Percentiles rank a stretch among this genome's conserved stretches.
phyloP scores from a whole-genome alignment of 1,284 basidiomycete species.

The Moniliella sp. region DNA sequence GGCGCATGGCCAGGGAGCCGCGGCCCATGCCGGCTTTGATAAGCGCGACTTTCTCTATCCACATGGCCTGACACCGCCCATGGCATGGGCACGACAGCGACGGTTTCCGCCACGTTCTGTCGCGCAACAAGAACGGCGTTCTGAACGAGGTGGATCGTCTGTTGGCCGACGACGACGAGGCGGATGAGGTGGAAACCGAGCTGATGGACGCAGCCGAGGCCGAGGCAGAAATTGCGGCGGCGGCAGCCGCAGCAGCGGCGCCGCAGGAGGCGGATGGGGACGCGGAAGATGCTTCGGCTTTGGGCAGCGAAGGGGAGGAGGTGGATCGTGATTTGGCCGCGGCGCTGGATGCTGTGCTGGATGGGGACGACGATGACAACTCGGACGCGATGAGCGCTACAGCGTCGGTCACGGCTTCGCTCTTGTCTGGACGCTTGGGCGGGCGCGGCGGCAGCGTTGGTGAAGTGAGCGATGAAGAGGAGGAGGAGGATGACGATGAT shows the following conservation, averaged over 20 bases:
- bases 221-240: constrained; percentile 28
- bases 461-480: constrained; percentile 7
- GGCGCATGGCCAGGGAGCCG: no score
- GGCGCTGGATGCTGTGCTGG: constrained; percentile 36
- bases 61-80: constrained; percentile 80
- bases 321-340: constrained; percentile 36
- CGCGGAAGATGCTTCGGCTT: constrained; percentile 39
- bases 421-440: constrained; percentile 4
- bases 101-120: constrained; percentile 76
- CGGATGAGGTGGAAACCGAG: constrained; percentile 44
- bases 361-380: constrained; percentile 38
- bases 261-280: constrained; percentile 32
- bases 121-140: constrained; percentile 57
- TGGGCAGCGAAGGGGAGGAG: constrained; percentile 49
- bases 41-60: constrained; percentile 93
- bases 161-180: constrained; percentile 61
- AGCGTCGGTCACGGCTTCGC: constrained; percentile 36
- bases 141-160: constrained; percentile 87
- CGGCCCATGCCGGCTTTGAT: constrained; percentile 58
- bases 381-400: no score
- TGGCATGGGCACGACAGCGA: constrained; percentile 73
- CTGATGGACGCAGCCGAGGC: constrained; percentile 18
- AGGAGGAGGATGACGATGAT: constrained; percentile 21
- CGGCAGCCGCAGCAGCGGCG: constrained; percentile 11
- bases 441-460: neutral